Evolutionary conservation across 768 basidiomycete species (phyloP).

Genomic region (Podaxis sp.): DNA sequence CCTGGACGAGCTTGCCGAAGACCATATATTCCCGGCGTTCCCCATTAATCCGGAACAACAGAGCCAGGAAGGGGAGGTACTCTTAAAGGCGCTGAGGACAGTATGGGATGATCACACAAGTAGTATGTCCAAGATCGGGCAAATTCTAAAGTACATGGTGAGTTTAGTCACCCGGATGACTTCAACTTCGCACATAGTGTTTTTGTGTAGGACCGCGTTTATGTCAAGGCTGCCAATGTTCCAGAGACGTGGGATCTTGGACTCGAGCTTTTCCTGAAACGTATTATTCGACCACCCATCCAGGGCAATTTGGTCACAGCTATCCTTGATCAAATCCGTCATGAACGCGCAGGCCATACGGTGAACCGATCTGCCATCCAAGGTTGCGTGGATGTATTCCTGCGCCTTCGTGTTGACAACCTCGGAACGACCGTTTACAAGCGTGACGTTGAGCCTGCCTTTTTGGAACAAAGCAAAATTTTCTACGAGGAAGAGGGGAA

Average conservation of each 20-base stretch:
- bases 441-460: slow-evolving; percentile 77
- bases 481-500: slow-evolving; percentile 82
- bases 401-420: slow-evolving; percentile 57
- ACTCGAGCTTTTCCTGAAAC: slow-evolving; percentile 75
- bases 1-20: slow-evolving; percentile 73
- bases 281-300: slow-evolving; percentile 80
- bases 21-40: slow-evolving; percentile 80
- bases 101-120: slow-evolving; percentile 95
- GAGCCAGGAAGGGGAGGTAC: slow-evolving; percentile 79
- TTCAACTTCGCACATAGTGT: not conserved
- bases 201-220: slow-evolving; percentile 78
- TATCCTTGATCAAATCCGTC: slow-evolving; percentile 83
- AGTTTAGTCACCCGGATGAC: slow-evolving; percentile 22
- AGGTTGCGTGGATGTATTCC: slow-evolving; percentile 83
- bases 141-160: slow-evolving; percentile 97
- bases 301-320: slow-evolving; percentile 78
- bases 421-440: slow-evolving; percentile 70
- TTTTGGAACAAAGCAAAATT: slow-evolving; percentile 71
- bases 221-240: slow-evolving; percentile 71
- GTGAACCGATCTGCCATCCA: slow-evolving; percentile 92
- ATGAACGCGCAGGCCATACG: slow-evolving; percentile 88
- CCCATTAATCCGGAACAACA: slow-evolving; percentile 69
- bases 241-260: slow-evolving; percentile 84
- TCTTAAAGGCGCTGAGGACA: slow-evolving; percentile 77
- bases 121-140: slow-evolving; percentile 84